Percentiles rank a stretch among this genome's conserved stretches.
Evolutionary conservation across 148 eudicot species (phyloP).

Genomic region (Chenopodium suecicum): DNA sequence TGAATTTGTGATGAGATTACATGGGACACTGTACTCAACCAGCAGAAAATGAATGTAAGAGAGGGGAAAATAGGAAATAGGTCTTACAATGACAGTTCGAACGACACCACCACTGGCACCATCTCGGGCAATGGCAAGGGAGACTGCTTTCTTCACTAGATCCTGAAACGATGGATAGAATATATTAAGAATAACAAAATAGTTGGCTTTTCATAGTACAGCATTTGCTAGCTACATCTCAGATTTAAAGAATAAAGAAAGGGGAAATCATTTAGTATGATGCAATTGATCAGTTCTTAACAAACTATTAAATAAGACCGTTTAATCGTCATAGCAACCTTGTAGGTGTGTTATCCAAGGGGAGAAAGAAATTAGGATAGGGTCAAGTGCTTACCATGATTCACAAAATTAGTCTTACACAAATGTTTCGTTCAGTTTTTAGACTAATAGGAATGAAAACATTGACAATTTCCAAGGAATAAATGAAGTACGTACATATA

Average conservation of each 20-base stretch:
- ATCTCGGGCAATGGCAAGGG: slow-evolving; percentile 98
- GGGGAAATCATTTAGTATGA: not conserved
- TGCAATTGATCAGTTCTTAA: not conserved
- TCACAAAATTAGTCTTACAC: no score
- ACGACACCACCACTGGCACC: slow-evolving; percentile 99
- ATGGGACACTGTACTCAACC: not conserved
- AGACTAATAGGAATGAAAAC: not conserved
- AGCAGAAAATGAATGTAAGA: not conserved
- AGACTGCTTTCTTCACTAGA: slow-evolving; percentile 88
- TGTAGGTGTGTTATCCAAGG: no score
- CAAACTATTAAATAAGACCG: no score
- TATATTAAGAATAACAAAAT: not conserved
- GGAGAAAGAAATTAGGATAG: no score
- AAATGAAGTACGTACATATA: no score
- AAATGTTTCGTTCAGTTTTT: not conserved
- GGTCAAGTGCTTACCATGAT: no score
- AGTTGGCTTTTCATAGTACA: not conserved
- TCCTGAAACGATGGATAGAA: slow-evolving; percentile 38
- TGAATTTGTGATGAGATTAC: not conserved
- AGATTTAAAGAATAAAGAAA: not conserved
- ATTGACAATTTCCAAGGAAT: not conserved
- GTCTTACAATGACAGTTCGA: slow-evolving; percentile 82
- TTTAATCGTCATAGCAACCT: no score
- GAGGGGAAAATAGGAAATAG: not conserved
- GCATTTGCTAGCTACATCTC: not conserved